A percentile compares a stretch with the other conserved stretches of the same genome.
These are phyloP conservation scores for Bifiguratus adelaidae DNA, from an alignment of 192 early-diverging fungal species.

Conservation along the genomic window DNA sequence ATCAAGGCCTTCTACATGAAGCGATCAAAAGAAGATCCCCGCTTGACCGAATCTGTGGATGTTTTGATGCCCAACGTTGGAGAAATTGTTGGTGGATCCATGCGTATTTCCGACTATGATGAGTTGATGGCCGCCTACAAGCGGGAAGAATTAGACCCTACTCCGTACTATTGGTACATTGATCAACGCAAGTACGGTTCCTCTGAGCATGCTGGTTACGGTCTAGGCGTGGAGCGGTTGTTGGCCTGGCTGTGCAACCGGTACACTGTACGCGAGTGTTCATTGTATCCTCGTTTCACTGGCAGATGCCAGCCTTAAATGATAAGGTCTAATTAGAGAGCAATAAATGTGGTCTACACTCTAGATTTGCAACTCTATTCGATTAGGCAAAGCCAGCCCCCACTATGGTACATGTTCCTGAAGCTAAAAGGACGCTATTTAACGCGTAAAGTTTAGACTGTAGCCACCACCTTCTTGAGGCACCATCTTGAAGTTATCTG, in stretches of 20 bases:
- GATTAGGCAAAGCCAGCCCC: too few relatives aligned
- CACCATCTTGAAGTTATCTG: slow-evolving; percentile 63
- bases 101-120: slow-evolving; percentile 79
- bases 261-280: slow-evolving; percentile 80
- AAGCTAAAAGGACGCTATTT: too few relatives aligned
- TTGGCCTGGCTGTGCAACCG: slow-evolving; percentile 94
- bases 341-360: too few relatives aligned
- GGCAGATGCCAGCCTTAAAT: slow-evolving; percentile 74
- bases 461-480: too few relatives aligned
- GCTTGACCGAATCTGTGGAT: slow-evolving; percentile 94
- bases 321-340: neutral
- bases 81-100: slow-evolving; percentile 97
- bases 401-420: too few relatives aligned
- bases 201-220: slow-evolving; percentile 93
- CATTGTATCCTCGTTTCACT: slow-evolving; percentile 88
- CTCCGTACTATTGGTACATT: slow-evolving; percentile 98
- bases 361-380: too few relatives aligned
- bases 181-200: slow-evolving; percentile 99
- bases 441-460: too few relatives aligned
- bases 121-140: slow-evolving; percentile 22
- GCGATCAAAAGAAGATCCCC: slow-evolving; percentile 64
- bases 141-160: slow-evolving; percentile 64
- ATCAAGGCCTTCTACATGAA: slow-evolving; percentile 99
- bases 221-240: slow-evolving; percentile 94
- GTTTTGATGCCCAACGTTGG: slow-evolving; percentile 97